Evolutionary conservation across 257 asterid genomes (phyloP).

Genomic region (Knoxia roxburghii): DNA sequence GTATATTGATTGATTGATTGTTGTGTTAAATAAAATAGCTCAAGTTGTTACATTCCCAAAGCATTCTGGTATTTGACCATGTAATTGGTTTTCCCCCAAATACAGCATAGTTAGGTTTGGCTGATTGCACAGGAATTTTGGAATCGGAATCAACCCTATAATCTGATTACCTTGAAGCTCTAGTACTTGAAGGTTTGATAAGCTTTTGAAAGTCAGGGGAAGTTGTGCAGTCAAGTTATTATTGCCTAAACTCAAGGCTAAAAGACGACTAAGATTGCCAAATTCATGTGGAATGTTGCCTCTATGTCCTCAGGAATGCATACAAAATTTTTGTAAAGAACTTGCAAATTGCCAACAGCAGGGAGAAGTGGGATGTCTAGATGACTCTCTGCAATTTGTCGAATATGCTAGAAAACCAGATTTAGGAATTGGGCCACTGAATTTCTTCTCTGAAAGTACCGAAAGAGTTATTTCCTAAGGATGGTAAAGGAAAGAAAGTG

Average conservation of each 20-base stretch:
- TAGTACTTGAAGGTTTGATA: conserved; percentile 8
- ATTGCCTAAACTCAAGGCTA: neutral
- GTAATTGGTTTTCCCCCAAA: neutral
- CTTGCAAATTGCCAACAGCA: neutral
- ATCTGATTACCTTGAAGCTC: neutral
- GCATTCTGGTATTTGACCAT: conserved; percentile 8
- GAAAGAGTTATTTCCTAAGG: too few relatives aligned
- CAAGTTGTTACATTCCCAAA: conserved; percentile 2
- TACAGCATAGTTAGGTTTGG: neutral
- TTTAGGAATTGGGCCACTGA: too few relatives aligned
- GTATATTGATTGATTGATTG: too few relatives aligned
- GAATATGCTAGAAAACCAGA: too few relatives aligned
- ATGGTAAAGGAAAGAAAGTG: too few relatives aligned
- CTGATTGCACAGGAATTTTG: conserved; percentile 1
- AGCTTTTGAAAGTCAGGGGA: neutral
- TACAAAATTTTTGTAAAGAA: neutral
- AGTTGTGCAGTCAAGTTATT: conserved; percentile 3
- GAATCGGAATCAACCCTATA: conserved; percentile 8
- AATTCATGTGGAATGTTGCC: conserved; percentile 14
- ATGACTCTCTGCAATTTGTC: neutral
- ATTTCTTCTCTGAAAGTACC: too few relatives aligned
- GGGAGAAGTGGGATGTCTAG: neutral
- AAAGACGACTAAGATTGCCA: conserved; percentile 7
- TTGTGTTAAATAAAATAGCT: neutral
- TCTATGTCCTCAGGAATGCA: neutral